Base-by-base conservation (phyloP, 2,329 filamentous ascomycete genomes). In the Eurotiales sp. region DNA sequence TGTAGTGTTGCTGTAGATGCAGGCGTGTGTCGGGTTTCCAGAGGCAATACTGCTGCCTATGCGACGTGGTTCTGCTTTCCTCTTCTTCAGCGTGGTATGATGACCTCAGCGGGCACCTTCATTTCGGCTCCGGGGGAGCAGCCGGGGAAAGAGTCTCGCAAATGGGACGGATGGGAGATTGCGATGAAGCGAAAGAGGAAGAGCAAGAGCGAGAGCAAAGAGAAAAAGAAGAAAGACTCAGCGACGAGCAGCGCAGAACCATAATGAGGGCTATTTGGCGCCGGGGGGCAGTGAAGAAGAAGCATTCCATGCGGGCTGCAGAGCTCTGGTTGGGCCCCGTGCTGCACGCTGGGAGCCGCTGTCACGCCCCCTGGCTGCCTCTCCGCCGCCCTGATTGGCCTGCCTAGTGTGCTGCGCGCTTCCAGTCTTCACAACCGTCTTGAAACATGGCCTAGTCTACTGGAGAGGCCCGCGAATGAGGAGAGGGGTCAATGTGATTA, bases 271-370 rank as follows among this genome's bases (percentile, higher is more conserved):
- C 8, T 29, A 30, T 40, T 46, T 32, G 50, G 40, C 50, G 45
- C 46, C 46, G 50, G n/a, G n/a, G n/a, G n/a, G n/a, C n/a, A n/a
- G 49, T 40, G 48, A 15, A 36, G 41, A 36, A 23, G 30, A 55
- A 39, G 39, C 49, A 42, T 36, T 17, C 46, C n/a, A n/a, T n/a
- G n/a, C n/a, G n/a, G n/a, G n/a, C n/a, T 39, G 15, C 29, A 55
- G 14, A 40, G 12, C 46, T 49, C 50, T 53, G 53, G 51, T 55
- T 55, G 53, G 53, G 37, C 37, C 46, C 36, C 30, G 43, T 27
- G 27, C 46, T 46, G 53, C 53, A 50, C 50, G 32, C 37, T 42
- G 41, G 29, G 53, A 53, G 46, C 50, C 53, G 50, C 53, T 23
- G 51, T 50, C 50, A 55, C 50, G 50, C 23, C 46, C 25, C 46